Percentiles rank a stretch among this genome's conserved stretches.
Conservation (phyloP, 2,329 filamentous ascomycete genomes). For the Cladobotryum mycophilum region DNA sequence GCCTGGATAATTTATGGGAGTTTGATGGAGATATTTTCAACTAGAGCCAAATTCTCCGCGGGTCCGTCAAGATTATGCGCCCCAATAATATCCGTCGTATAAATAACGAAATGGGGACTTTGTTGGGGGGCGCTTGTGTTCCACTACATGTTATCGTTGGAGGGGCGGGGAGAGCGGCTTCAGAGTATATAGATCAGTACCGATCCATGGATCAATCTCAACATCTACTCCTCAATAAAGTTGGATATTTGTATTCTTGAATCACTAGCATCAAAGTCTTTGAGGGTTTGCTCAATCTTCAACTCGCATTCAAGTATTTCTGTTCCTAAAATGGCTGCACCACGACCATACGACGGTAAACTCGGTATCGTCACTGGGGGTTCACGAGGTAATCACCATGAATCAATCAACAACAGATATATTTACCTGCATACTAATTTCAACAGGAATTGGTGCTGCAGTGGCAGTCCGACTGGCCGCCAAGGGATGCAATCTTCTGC, state of each 20-base stretch:
- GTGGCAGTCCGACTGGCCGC: conserved; percentile 51
- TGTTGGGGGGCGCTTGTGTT: neutral
- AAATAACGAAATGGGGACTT: neutral
- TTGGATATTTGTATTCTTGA: too few species aligned
- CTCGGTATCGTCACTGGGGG: conserved; percentile 30
- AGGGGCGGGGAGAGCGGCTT: neutral
- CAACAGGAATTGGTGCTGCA: conserved; percentile 46
- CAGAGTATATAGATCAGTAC: neutral
- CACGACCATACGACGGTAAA: conserved; percentile 26
- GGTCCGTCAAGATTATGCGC: too few species aligned
- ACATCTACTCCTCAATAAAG: neutral
- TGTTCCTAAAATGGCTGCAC: conserved; percentile 13
- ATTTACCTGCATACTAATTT: neutral
- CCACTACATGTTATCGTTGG: neutral
- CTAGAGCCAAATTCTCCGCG: too few species aligned
- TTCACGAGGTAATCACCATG: conserved; percentile 23
- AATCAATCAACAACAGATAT: neutral
- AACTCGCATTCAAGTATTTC: neutral
- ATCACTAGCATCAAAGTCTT: too few species aligned
- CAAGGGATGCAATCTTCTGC: conserved; percentile 53
- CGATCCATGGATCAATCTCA: too few species aligned
- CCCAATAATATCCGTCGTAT: too few species aligned
- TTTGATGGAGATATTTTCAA: too few species aligned
- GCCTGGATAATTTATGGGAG: too few species aligned
- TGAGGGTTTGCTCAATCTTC: too few species aligned